Conservation (phyloP, 495 filamentous ascomycete species). For the Hapsidospora chrysogenum region DNA sequence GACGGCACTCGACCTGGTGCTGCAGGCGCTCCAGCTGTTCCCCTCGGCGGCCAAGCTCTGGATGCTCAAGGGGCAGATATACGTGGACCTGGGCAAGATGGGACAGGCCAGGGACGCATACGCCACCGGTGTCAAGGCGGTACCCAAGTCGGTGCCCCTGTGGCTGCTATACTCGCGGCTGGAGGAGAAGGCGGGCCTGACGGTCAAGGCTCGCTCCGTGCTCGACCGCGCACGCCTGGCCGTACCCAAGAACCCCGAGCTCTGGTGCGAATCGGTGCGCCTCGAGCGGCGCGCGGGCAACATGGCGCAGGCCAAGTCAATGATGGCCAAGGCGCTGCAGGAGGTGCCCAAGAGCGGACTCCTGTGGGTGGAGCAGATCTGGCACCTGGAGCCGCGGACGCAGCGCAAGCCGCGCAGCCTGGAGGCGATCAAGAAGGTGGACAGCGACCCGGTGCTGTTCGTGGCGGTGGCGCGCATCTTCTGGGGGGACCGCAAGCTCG, state of each 20-base stretch:
- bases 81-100: slow-evolving; percentile 59
- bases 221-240: slow-evolving; percentile 82
- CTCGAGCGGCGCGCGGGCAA: slow-evolving; percentile 85
- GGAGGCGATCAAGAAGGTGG: slow-evolving; percentile 92
- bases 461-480: slow-evolving; percentile 38
- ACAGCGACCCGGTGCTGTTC: slow-evolving; percentile 77
- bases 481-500: slow-evolving; percentile 53
- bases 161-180: slow-evolving; percentile 80
- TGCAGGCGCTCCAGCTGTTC: slow-evolving; percentile 75
- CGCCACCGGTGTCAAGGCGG: slow-evolving; percentile 72
- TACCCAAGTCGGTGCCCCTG: slow-evolving; percentile 64
- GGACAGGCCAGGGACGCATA: slow-evolving; percentile 86
- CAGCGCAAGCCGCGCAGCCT: slow-evolving; percentile 79
- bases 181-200: slow-evolving; percentile 68
- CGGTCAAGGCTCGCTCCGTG: slow-evolving; percentile 81
- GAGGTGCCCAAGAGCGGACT: slow-evolving; percentile 80
- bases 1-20: slow-evolving; percentile 69
- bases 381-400: slow-evolving; percentile 79
- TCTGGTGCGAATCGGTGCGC: slow-evolving; percentile 85
- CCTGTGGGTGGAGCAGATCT: slow-evolving; percentile 86
- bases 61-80: slow-evolving; percentile 98
- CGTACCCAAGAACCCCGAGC: slow-evolving; percentile 63
- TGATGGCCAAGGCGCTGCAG: slow-evolving; percentile 87
- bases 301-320: slow-evolving; percentile 59
- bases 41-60: slow-evolving; percentile 77